These are phyloP conservation scores for Teunomyces pallodes DNA, from an alignment of 805 yeast species.

Conservation along the genomic window DNA sequence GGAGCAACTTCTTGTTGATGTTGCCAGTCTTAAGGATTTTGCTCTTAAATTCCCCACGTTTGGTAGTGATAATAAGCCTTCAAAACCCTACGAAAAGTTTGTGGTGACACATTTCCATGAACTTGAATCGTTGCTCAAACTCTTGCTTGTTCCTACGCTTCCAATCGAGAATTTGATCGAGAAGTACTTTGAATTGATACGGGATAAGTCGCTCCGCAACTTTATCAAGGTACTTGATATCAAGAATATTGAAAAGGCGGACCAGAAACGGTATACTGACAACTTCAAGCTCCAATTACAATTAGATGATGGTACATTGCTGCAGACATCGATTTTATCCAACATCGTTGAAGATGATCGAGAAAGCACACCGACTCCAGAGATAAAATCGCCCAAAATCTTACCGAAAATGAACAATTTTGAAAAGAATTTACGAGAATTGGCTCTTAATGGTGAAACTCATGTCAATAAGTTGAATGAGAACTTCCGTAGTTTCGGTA, in stretches of 20 bases:
- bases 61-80: slow-evolving; percentile 21
- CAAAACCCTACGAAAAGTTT: slow-evolving; percentile 37
- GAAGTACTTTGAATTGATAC: slow-evolving; percentile 62
- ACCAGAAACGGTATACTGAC: slow-evolving; percentile 32
- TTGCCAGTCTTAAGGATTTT: slow-evolving; percentile 58
- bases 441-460: slow-evolving; percentile 52
- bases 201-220: slow-evolving; percentile 61
- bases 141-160: slow-evolving; percentile 59
- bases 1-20: slow-evolving; percentile 78
- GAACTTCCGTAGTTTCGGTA: slow-evolving; percentile 61
- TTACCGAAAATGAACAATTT: slow-evolving; percentile 36
- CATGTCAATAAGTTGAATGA: slow-evolving; percentile 65
- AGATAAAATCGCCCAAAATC: slow-evolving; percentile 25
- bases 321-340: slow-evolving; percentile 28
- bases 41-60: slow-evolving; percentile 44
- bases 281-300: slow-evolving; percentile 36
- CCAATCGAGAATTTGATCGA: slow-evolving; percentile 63
- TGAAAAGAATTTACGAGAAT: slow-evolving; percentile 46
- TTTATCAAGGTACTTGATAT: slow-evolving; percentile 63
- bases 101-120: slow-evolving; percentile 40
- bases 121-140: slow-evolving; percentile 66
- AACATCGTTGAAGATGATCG: slow-evolving; percentile 29
- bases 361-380: slow-evolving; percentile 4
- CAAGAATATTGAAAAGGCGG: slow-evolving; percentile 48
- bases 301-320: slow-evolving; percentile 22